Evolutionary conservation across 163 green algal species (phyloP).

Genomic region (Chlamydomonas reinhardtii): DNA sequence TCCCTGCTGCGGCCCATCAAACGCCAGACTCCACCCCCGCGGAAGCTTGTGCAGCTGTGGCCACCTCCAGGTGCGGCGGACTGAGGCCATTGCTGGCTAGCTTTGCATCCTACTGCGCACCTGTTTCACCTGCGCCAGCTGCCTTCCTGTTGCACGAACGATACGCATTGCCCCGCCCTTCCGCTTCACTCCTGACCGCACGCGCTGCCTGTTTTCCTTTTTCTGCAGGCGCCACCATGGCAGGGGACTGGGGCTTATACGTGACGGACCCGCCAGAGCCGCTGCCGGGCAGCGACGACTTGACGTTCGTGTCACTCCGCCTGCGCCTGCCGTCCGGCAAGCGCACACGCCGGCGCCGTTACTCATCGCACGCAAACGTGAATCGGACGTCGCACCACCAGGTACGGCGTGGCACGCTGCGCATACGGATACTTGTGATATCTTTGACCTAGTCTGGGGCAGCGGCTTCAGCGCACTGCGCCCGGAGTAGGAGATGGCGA

Average conservation of each 20-base stretch:
- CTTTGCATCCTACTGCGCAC: neutral
- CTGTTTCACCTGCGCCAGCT: too few species aligned
- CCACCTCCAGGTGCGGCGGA: constrained; percentile 25
- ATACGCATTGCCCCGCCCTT: too few species aligned
- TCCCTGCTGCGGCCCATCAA: constrained; percentile 61
- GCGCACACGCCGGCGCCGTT: constrained; percentile 4
- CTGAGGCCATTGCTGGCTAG: too few species aligned
- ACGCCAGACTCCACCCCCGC: constrained; percentile 59
- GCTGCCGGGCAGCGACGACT: neutral
- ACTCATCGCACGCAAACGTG: neutral
- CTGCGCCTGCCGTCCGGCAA: constrained; percentile 23
- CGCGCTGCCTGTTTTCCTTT: neutral
- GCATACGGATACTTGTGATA: too few species aligned
- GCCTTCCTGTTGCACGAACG: too few species aligned
- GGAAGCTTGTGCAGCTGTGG: constrained; percentile 61
- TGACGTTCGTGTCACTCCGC: constrained; percentile 44
- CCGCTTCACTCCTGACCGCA: too few species aligned
- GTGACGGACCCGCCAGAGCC: constrained; percentile 31
- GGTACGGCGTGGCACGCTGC: too few species aligned
- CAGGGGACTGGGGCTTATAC: constrained; percentile 42
- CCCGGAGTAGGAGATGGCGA: too few species aligned
- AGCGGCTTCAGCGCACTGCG: too few species aligned
- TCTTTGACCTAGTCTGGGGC: too few species aligned
- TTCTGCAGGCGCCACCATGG: constrained; percentile 25
- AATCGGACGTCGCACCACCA: neutral